Conservation (phyloP, 768 basidiomycete genomes). For the Nidularia pulvinata region DNA sequence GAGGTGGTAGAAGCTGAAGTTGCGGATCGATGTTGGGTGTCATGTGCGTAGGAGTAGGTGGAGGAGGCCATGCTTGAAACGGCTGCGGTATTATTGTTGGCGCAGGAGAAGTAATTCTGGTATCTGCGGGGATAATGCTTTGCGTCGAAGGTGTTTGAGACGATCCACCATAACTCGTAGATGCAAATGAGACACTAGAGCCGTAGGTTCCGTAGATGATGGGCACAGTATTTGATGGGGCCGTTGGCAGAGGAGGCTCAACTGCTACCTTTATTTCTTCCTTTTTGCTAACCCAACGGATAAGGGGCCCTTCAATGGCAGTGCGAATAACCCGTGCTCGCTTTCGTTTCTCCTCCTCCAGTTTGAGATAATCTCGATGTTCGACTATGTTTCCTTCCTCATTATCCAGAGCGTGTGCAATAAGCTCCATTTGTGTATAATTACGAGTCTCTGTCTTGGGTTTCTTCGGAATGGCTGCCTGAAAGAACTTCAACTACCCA, state of each 20-base stretch:
- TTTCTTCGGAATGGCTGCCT: slow-evolving; percentile 69
- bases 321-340: slow-evolving; percentile 63
- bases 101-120: not conserved
- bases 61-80: slow-evolving; percentile 19
- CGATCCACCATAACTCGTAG: too few relatives aligned
- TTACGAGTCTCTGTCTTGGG: slow-evolving; percentile 46
- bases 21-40: not conserved
- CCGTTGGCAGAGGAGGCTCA: slow-evolving; percentile 20
- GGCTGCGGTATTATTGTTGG: slow-evolving; percentile 2
- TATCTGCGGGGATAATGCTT: not conserved
- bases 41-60: not conserved
- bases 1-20: not conserved
- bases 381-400: slow-evolving; percentile 85
- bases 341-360: slow-evolving; percentile 83
- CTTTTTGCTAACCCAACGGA: slow-evolving; percentile 69
- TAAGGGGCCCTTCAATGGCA: slow-evolving; percentile 61
- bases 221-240: not conserved
- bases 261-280: slow-evolving; percentile 56
- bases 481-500: not conserved
- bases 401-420: slow-evolving; percentile 80
- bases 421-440: slow-evolving; percentile 82
- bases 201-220: too few relatives aligned
- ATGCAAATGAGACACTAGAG: too few relatives aligned
- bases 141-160: not conserved
- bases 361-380: slow-evolving; percentile 74